These are phyloP conservation scores for Trichosporon coremiiforme DNA, from an alignment of 1,284 basidiomycete genomes.

Conservation along the genomic window DNA sequence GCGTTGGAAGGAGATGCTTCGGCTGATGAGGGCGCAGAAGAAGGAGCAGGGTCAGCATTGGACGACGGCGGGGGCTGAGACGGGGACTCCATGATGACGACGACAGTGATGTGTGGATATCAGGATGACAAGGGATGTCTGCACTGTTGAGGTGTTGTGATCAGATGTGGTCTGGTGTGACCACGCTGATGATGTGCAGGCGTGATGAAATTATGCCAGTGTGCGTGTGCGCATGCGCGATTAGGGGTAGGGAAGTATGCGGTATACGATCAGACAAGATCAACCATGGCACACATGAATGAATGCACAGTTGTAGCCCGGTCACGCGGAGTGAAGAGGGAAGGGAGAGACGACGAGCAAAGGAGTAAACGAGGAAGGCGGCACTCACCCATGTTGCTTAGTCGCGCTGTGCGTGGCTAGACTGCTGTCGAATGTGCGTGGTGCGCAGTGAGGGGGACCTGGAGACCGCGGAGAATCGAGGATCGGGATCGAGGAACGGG, in stretches of 20 bases:
- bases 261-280: not conserved
- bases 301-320: conserved; percentile 3
- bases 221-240: not conserved
- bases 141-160: not conserved
- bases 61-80: not conserved
- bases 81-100: conserved; percentile 9
- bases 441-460: not conserved
- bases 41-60: not conserved
- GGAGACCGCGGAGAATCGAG: conserved; percentile 2
- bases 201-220: not conserved
- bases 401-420: not conserved
- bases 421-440: not conserved
- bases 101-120: not conserved
- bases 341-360: not conserved
- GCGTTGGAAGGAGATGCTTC: not conserved
- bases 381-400: conserved; percentile 14
- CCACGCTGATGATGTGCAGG: not conserved
- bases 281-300: not conserved
- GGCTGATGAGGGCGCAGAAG: conserved; percentile 5
- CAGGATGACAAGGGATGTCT: not conserved
- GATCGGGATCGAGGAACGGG: conserved; percentile 15
- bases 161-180: not conserved
- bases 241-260: not conserved
- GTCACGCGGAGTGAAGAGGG: not conserved
- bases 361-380: not conserved